Percentiles rank a stretch among this genome's conserved stretches.
Conservation (phyloP, 805 yeast genomes). For the Ogataea ramenticola region DNA sequence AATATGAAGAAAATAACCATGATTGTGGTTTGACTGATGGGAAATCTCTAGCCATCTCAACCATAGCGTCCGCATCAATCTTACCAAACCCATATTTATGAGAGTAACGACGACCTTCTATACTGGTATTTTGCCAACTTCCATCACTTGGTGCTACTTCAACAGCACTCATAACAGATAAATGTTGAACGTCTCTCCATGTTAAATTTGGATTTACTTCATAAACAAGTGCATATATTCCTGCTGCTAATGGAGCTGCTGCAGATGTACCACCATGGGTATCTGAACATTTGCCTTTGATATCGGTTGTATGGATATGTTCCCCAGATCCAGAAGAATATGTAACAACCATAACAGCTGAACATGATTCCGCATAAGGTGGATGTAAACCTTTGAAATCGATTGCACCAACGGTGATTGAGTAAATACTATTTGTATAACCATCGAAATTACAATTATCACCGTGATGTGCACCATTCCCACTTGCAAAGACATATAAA, state of each 20-base stretch:
- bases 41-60: slow-evolving; percentile 68
- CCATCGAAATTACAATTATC: slow-evolving; percentile 98
- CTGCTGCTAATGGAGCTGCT: slow-evolving; percentile 97
- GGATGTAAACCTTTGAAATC: slow-evolving; percentile 87
- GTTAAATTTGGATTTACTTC: slow-evolving; percentile 81
- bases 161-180: slow-evolving; percentile 64
- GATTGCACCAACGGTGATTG: slow-evolving; percentile 91
- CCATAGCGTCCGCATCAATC: slow-evolving; percentile 73
- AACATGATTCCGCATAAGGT: slow-evolving; percentile 82
- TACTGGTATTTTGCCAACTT: slow-evolving; percentile 65
- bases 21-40: slow-evolving; percentile 86
- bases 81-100: slow-evolving; percentile 91
- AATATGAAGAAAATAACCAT: slow-evolving; percentile 53
- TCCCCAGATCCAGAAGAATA: slow-evolving; percentile 89
- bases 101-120: slow-evolving; percentile 60
- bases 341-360: slow-evolving; percentile 91
- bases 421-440: slow-evolving; percentile 90
- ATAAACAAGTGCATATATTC: slow-evolving; percentile 78
- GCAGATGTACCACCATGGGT: slow-evolving; percentile 96
- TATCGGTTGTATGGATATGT: slow-evolving; percentile 82
- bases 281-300: slow-evolving; percentile 59
- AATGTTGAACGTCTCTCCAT: slow-evolving; percentile 93
- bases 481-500: slow-evolving; percentile 90
- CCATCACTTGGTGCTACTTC: slow-evolving; percentile 63
- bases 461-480: slow-evolving; percentile 78